Evolutionary conservation across 2,329 filamentous ascomycete genomes (phyloP), one percentile per base, ranked within the genome.

Genomic region (Trichoderma brevicompactum): DNA sequence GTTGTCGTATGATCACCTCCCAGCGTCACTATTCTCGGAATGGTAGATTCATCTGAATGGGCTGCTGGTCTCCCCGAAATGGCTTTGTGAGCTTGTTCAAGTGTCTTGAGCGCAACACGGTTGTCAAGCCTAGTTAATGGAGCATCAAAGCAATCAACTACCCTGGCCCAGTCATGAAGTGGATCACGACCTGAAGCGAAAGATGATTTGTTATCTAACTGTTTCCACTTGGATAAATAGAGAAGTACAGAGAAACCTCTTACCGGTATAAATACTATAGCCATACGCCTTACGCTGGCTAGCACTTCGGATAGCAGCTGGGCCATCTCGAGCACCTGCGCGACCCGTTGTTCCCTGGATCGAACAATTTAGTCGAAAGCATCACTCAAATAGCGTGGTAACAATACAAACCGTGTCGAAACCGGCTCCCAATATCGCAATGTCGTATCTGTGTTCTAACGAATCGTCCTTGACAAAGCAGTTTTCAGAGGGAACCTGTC

Each of bases 101-200:
- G 69, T 3, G 69, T 68, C 62, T 66, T 71, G 43, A 72, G 55
- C 2, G 71, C 71, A 13, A 53, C 65, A 1, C 69, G 63, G 34
- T 72, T 72, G 56, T 71, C 71, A 15, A 72, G 67, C 65, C 67
- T 68, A 0, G 68, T 68, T 50, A 71, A 68, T 5, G 64, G 65
- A 15, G 69, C 69, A 74, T 96, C 92, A 54, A 92, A 92, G 76
- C 92, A 96, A 79, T 96, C 92, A 52, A 93, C 81, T 65, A 95
- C 85, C 44, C 81, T 87, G 0, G 91, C 90, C 90, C 91, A 94
- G 19, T 71, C 69, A 12, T 55, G 62, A 10, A 72, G 54, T 1
- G 69, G 64, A 44, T 72, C 67, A 13, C 65, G 64, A 15, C 65
- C 69, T 71, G 15, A 8, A 12, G 19, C 0, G 0, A 2, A 48